phyloP scores from a whole-genome alignment of 1,284 basidiomycete genomes.

The Marasmius fiardii region DNA sequence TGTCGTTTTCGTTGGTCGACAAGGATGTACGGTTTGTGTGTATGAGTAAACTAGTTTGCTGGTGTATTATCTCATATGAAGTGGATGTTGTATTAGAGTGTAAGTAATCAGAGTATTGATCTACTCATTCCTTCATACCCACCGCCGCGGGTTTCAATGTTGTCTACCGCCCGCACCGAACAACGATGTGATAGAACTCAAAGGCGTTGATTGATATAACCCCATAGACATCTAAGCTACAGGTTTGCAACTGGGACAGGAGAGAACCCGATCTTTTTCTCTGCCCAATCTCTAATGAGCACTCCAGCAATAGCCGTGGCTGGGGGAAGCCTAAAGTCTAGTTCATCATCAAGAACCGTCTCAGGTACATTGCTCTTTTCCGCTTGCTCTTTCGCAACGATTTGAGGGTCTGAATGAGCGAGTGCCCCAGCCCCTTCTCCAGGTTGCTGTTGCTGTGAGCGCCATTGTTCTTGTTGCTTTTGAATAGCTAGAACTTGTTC shows the following conservation, averaged over 20 bases:
- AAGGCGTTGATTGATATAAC: too few relatives aligned
- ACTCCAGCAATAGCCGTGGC: conserved; percentile 67
- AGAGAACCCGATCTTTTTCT: conserved; percentile 36
- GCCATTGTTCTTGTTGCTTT: background rate
- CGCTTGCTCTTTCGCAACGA: background rate
- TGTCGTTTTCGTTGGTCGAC: background rate
- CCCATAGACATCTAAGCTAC: background rate
- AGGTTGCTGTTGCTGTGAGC: background rate
- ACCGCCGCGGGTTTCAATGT: too few relatives aligned
- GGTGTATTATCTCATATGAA: too few relatives aligned
- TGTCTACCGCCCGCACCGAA: too few relatives aligned
- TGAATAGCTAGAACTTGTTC: background rate
- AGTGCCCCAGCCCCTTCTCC: conserved; percentile 18
- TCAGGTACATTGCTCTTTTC: conserved; percentile 11
- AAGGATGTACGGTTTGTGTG: background rate
- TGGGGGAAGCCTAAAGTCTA: conserved; percentile 65
- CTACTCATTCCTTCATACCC: too few relatives aligned
- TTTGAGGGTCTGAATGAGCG: conserved; percentile 14
- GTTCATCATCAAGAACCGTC: conserved; percentile 29
- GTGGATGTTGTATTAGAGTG: background rate
- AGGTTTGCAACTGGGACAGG: conserved; percentile 2
- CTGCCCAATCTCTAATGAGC: conserved; percentile 64
- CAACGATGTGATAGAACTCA: too few relatives aligned
- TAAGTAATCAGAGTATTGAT: background rate
- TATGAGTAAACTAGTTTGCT: too few relatives aligned